Evolutionary conservation across 2,329 filamentous ascomycete genomes (phyloP), one percentile per base, ranked within the genome.

Genomic region (Nigrospora sphaerica): DNA sequence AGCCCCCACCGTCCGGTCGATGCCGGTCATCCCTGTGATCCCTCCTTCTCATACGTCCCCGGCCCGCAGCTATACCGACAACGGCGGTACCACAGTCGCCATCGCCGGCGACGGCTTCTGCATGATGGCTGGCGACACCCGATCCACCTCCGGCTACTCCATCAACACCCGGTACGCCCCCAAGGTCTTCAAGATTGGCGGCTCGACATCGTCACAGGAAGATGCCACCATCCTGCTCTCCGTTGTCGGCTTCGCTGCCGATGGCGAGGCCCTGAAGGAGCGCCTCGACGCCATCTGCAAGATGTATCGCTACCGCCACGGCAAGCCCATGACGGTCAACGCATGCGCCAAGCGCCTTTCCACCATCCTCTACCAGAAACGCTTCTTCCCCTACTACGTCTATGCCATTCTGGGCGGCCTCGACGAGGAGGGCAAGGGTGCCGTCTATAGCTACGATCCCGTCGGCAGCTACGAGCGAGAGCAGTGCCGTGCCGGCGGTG

Each of bases 341-440:
- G 93, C 93, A 42, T 97, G 92, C 70, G 95, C 93, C 46, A 92
- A 97, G 72, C 84, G 92, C 47, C 78, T 98, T 51, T 92, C 88
- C 36, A 96, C 95, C 40, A 95, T 98, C 55, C 83, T 98, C 47
- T 98, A 98, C 75, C 78, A 84, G 68, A 97, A 97, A 75, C 88
- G 93, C 42, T 98, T 98, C 77, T 98, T 98, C 76, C 93, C 93
- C 18, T 98, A 95, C 80, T 98, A 98, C 69, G 88, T 95, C 48
- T 83, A 92, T 61, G 92, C 92, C 32, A 97, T 98, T 66, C 76
- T 98, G 40, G 93, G 87, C 40, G 93, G 93, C 17, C 71, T 98
- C 51, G 95, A 98, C 60, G 93, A 97, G 72, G 84, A 97, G 52
- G 93, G 93, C 57, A 87, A 84, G 67, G 95, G 93, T 49, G 92